A percentile compares a stretch with the other conserved stretches of the same genome.
phyloP scores from a whole-genome alignment of 331 rosid species.

The Malus hybrid region DNA sequence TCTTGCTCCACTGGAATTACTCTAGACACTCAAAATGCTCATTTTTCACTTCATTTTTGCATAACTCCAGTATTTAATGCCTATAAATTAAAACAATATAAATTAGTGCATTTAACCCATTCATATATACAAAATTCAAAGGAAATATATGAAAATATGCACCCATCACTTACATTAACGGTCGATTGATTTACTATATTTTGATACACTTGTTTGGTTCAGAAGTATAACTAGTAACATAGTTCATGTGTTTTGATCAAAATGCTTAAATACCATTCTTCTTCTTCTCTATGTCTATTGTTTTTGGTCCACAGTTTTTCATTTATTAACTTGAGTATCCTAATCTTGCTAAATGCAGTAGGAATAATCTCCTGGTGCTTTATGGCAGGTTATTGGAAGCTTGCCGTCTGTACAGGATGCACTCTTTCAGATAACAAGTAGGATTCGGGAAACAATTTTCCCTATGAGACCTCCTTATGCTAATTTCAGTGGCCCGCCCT shows the following conservation, averaged over 20 bases:
- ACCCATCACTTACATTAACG: not conserved
- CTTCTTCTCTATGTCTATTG: not conserved
- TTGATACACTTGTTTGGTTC: not conserved
- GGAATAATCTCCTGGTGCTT: not conserved
- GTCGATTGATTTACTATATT: not conserved
- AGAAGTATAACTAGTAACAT: not conserved
- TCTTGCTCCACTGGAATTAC: no score
- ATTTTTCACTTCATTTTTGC: no score
- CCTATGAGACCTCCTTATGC: slow-evolving; percentile 50
- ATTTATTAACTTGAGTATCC: not conserved
- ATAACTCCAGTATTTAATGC: no score
- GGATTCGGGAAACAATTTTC: slow-evolving; percentile 73
- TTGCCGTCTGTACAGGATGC: slow-evolving; percentile 85
- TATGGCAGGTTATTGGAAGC: slow-evolving; percentile 59
- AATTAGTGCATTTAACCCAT: no score
- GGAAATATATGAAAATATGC: no score
- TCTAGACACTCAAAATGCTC: no score
- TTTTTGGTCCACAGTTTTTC: not conserved
- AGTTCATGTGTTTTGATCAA: not conserved
- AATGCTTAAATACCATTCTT: not conserved
- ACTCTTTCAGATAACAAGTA: slow-evolving; percentile 64
- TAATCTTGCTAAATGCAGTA: not conserved
- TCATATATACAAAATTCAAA: no score
- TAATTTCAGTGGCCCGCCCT: slow-evolving; percentile 49
- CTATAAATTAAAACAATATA: no score